These are phyloP conservation scores for Aegilops tauschii DNA, from an alignment of 176 grass and related monocot species.

Conservation along the genomic window DNA sequence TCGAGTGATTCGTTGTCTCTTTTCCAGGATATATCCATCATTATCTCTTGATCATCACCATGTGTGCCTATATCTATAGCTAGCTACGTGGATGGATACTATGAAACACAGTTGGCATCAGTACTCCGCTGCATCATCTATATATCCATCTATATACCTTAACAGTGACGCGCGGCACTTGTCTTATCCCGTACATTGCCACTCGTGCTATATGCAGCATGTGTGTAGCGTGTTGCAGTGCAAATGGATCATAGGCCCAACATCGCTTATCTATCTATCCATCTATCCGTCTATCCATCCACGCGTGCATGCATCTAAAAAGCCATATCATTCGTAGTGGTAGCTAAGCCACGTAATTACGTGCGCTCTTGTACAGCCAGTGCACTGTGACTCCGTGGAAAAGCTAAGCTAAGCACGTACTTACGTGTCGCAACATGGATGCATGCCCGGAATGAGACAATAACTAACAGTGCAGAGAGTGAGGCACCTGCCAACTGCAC, in stretches of 20 bases:
- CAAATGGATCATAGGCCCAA: neutral
- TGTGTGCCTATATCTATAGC: neutral
- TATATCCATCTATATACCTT: neutral
- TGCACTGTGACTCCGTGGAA: no score
- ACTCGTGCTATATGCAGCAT: neutral
- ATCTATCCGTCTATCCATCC: neutral
- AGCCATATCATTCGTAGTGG: neutral
- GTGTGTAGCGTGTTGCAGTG: neutral
- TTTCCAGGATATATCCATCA: neutral
- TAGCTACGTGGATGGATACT: neutral
- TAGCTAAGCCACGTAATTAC: neutral
- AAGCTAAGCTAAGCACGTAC: no score
- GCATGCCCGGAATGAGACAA: no score
- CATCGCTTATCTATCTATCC: neutral
- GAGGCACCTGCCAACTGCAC: no score
- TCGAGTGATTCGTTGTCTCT: neutral
- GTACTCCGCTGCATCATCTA: neutral
- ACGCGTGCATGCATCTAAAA: neutral
- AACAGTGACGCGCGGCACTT: neutral
- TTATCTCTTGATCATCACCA: conserved; percentile 6
- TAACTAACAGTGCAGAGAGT: no score
- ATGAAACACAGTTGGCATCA: neutral
- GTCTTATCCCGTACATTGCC: neutral
- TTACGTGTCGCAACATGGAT: no score
- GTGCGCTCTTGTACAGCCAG: neutral